These are phyloP conservation scores for Ophiostoma pallidulum DNA, from an alignment of 2,329 filamentous ascomycete genomes.

Conservation along the genomic window DNA sequence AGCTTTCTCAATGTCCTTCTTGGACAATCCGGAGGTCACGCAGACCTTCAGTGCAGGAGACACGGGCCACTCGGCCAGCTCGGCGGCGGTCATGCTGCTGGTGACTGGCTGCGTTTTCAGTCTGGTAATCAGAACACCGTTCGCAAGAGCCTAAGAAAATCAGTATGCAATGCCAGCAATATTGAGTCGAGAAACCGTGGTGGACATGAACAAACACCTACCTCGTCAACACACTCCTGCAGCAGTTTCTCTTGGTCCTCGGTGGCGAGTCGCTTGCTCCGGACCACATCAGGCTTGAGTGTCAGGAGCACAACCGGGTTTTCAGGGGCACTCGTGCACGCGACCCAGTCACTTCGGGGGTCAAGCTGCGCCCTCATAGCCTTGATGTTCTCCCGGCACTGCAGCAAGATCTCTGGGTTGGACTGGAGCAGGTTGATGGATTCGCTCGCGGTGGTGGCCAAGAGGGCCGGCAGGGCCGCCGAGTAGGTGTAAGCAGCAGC, in stretches of 20 bases:
- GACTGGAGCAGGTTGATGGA: constrained; percentile 78
- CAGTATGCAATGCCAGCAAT: too few relatives aligned
- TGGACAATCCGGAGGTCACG: constrained; percentile 75
- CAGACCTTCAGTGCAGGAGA: constrained; percentile 84
- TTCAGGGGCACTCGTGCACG: constrained; percentile 68
- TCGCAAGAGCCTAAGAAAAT: constrained; percentile 59
- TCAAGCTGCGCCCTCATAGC: constrained; percentile 81
- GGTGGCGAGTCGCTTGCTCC: constrained; percentile 54
- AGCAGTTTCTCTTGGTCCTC: constrained; percentile 78
- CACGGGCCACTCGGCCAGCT: constrained; percentile 58
- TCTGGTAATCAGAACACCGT: constrained; percentile 81
- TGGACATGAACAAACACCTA: constrained; percentile 37
- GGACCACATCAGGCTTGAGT: constrained; percentile 74
- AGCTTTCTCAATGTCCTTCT: constrained; percentile 93
- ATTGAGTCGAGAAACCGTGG: too few relatives aligned
- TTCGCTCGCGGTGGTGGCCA: constrained; percentile 92
- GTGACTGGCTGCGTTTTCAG: constrained; percentile 68
- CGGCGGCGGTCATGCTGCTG: constrained; percentile 54
- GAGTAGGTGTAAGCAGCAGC: constrained; percentile 92
- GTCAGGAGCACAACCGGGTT: constrained; percentile 81
- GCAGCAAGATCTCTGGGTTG: constrained; percentile 69
- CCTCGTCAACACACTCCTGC: constrained; percentile 94
- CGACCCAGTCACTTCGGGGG: constrained; percentile 86
- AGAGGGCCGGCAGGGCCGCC: constrained; percentile 83
- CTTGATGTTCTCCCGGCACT: constrained; percentile 78